Evolutionary conservation across 305 asterid species (phyloP).

Genomic region (Withania somnifera): DNA sequence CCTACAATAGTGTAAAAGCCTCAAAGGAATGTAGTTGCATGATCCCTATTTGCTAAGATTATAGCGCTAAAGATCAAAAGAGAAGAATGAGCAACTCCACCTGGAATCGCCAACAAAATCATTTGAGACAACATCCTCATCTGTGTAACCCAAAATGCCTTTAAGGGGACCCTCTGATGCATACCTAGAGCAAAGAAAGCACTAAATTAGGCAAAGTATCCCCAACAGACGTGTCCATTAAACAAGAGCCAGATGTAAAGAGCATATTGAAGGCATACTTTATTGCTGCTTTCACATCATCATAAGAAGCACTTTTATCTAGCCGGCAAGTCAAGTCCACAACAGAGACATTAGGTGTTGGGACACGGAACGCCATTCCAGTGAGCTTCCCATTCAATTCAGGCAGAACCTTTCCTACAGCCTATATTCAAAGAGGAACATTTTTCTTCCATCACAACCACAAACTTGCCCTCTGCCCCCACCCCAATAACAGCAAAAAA

Average conservation of each 20-base stretch:
- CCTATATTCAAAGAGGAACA: slow-evolving; percentile 33
- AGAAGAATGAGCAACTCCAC: slow-evolving; percentile 20
- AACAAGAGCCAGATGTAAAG: not conserved
- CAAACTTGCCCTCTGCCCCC: not conserved
- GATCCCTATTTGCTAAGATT: not conserved
- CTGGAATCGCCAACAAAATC: slow-evolving; percentile 93
- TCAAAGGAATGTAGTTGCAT: not conserved
- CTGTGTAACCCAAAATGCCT: slow-evolving; percentile 96
- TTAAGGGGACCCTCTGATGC: slow-evolving; percentile 81
- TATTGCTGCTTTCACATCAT: slow-evolving; percentile 89
- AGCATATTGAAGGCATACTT: slow-evolving; percentile 34
- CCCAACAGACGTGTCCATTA: not conserved
- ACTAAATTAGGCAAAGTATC: not conserved
- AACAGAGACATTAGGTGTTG: slow-evolving; percentile 95
- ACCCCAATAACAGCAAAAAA: not conserved
- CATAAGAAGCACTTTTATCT: slow-evolving; percentile 83
- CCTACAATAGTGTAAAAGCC: not conserved
- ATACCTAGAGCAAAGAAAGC: slow-evolving; percentile 21
- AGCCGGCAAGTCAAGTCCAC: slow-evolving; percentile 96
- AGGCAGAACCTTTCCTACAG: slow-evolving; percentile 97
- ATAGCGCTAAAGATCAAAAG: not conserved
- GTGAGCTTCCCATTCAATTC: slow-evolving; percentile 95
- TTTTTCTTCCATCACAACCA: not conserved
- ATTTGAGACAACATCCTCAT: slow-evolving; percentile 93
- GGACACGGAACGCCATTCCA: slow-evolving; percentile 99